These are phyloP conservation scores for Microbotryomycetes sp. DNA, from an alignment of 1,284 basidiomycete species.

Conservation along the genomic window DNA sequence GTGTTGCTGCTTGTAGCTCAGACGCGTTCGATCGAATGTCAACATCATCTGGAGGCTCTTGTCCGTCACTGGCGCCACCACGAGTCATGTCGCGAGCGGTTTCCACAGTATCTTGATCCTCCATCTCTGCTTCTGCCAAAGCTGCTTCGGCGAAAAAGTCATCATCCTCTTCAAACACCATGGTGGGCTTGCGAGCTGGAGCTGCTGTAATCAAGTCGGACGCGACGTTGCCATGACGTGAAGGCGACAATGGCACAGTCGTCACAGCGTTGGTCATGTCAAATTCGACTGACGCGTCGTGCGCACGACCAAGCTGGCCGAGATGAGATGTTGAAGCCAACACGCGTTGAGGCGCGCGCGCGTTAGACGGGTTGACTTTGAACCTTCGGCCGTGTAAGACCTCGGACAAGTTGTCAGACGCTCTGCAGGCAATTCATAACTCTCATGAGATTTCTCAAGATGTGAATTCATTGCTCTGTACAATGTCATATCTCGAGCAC, in stretches of 20 bases:
- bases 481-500: too few relatives aligned
- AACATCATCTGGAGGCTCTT: slow-evolving; percentile 12
- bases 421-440: too few relatives aligned
- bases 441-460: too few relatives aligned
- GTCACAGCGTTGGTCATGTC: too few relatives aligned
- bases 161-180: slow-evolving; percentile 22
- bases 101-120: slow-evolving; percentile 12
- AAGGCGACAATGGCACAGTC: neutral
- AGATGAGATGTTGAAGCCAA: too few relatives aligned
- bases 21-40: slow-evolving; percentile 11
- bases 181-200: neutral
- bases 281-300: too few relatives aligned
- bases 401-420: too few relatives aligned
- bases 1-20: neutral
- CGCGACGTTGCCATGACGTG: neutral
- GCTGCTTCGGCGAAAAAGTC: slow-evolving; percentile 7
- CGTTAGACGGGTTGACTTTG: too few relatives aligned
- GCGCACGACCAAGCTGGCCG: too few relatives aligned
- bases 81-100: slow-evolving; percentile 4
- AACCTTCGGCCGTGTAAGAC: too few relatives aligned
- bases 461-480: too few relatives aligned
- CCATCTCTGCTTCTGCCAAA: neutral
- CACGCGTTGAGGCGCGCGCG: too few relatives aligned
- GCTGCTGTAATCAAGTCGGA: neutral
- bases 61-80: neutral